Evolutionary conservation across 169 alveolate genomes (phyloP).

Genomic region (Eimeria praecox): DNA sequence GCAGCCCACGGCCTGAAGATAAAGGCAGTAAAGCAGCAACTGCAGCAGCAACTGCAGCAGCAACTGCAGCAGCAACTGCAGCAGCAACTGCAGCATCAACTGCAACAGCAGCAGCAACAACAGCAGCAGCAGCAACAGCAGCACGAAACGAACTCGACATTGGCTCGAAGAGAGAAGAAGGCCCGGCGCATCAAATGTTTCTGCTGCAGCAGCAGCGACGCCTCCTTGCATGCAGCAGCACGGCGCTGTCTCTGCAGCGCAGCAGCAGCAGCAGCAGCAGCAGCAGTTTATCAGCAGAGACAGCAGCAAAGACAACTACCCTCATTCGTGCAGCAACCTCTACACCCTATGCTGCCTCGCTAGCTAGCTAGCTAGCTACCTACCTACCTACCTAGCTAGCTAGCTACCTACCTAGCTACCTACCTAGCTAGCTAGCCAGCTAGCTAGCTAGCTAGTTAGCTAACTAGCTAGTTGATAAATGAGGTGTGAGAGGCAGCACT

Average conservation of each 20-base stretch:
- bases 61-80: conserved; percentile 22
- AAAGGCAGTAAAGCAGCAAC: too few species aligned
- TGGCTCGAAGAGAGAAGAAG: not conserved
- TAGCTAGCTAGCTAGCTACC: not conserved
- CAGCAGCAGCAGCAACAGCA: conserved; percentile 20
- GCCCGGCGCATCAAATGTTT: conserved; percentile 51
- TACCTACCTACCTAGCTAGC: not conserved
- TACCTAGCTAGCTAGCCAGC: not conserved
- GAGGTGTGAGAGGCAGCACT: not conserved
- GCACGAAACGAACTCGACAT: conserved; percentile 20
- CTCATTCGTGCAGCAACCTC: not conserved
- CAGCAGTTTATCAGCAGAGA: not conserved
- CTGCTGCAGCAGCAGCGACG: conserved; percentile 30
- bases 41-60: conserved; percentile 10
- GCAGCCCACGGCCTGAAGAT: not conserved
- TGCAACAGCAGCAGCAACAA: conserved; percentile 41
- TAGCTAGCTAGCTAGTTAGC: not conserved
- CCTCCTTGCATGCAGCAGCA: conserved; percentile 55
- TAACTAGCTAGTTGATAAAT: not conserved
- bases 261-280: conserved; percentile 13
- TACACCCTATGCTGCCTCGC: not conserved
- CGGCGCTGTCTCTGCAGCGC: not conserved
- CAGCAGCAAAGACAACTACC: not conserved
- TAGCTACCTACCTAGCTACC: not conserved
- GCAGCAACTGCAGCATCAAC: conserved; percentile 22